These are phyloP conservation scores for Helianthus tuberosus DNA, from an alignment of 129 eudicot species.

Conservation along the genomic window DNA sequence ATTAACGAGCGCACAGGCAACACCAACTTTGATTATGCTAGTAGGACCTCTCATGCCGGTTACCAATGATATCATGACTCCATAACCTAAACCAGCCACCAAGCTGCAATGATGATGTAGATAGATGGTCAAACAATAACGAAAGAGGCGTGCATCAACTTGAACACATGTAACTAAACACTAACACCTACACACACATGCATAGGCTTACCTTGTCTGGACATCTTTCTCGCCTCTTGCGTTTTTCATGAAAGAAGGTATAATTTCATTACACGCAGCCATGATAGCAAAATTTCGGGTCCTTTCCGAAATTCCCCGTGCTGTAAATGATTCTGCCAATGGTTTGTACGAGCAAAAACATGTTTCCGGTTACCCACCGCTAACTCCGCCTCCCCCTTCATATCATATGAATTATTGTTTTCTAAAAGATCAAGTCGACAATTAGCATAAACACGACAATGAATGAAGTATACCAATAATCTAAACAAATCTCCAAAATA, in stretches of 20 bases:
- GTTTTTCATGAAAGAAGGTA: background rate
- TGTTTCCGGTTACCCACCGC: no score
- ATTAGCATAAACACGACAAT: no score
- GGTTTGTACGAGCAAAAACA: background rate
- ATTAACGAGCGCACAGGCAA: background rate
- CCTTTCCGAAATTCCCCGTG: background rate
- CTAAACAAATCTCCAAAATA: no score
- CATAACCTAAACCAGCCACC: background rate
- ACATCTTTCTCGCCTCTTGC: background rate
- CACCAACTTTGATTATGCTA: background rate
- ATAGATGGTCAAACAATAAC: background rate
- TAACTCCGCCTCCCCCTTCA: no score
- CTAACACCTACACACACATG: no score
- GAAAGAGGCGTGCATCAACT: background rate
- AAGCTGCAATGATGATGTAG: slow-evolving; percentile 1
- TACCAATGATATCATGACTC: background rate
- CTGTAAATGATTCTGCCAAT: background rate
- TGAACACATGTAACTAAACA: background rate
- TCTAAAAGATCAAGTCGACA: no score
- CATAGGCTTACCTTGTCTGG: background rate
- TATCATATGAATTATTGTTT: no score
- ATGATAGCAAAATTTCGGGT: background rate
- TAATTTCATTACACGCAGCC: background rate
- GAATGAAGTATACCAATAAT: no score
- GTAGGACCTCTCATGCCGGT: background rate